Evolutionary conservation across 768 basidiomycete genomes (phyloP), one percentile per base, ranked within the genome.

Genomic region (Tephrocybe sp.): DNA sequence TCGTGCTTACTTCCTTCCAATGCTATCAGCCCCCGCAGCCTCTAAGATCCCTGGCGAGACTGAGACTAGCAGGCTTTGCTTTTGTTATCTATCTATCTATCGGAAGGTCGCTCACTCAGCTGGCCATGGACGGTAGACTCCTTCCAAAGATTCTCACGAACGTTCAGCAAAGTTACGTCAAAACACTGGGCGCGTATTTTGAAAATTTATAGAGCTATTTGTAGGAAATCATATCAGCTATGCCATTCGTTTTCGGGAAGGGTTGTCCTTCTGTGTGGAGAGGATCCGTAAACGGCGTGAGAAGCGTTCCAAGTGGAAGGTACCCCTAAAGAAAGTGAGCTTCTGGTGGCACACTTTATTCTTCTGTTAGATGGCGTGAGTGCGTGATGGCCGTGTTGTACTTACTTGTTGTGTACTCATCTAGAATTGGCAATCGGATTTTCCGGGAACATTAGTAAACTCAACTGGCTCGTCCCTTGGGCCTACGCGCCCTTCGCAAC

Each of bases 381-480:
- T 52, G 51, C 51, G 51, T 46, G 51, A 52, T 52, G 51, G 45
- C 51, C 51, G 45, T 38, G 30, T 46, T 45, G 37, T 39, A 15
- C 32, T 21, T n/a, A n/a, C n/a, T n/a, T n/a, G n/a, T n/a, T n/a
- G n/a, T n/a, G n/a, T n/a, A n/a, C n/a, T n/a, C 37, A 32, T 24
- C 36, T 37, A n/a, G 21, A 23, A 28, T 39, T 44, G 42, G 50
- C 21, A 39, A 23, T 30, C 25, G 37, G n/a, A 39, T 39, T 39
- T 18, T 39, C 10, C 37, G 17, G n/a, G n/a, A n/a, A n/a, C n/a
- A 12, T 30, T 30, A 12, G 28, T 12, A 6, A 12, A 30, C 28
- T 30, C 28, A 30, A 30, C 28, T n/a, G n/a, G n/a, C 28, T 30
- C 28, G 28, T 12, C 28, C 28, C 28, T 30, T 30, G 28, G 7